Base-by-base conservation (phyloP, 2,329 filamentous ascomycete genomes). In the Curvularia hawaiiensis region DNA sequence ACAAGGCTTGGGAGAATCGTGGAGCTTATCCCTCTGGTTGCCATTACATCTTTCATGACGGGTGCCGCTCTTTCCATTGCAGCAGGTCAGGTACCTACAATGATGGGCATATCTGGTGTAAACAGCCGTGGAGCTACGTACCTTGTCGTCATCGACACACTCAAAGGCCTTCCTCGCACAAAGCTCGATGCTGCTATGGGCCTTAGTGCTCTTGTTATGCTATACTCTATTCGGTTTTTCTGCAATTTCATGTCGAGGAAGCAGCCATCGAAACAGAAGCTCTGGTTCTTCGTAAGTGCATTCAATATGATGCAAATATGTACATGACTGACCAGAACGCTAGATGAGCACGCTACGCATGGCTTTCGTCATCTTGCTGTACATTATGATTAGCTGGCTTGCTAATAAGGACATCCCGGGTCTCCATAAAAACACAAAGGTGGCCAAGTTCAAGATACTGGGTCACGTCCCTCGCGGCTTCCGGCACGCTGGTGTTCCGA, bases 1-100 rank as follows among this genome's bases (percentile, higher is more conserved):
- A 80, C 90, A 35, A 87, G 94, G 43, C 84, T 88, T 39, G 95
- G 95, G 10, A 96, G 92, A 85, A 89, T 99, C 45, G 92, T 98
- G 44, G 93, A 99, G 66, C 85, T 98, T 69, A 98, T 99, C 67
- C 91, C 95, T 1, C 84, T 98, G 53, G 89, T 92, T 1, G 91
- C 93, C 0, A 91, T 98, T 52, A 93, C 91, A 0, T 93, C 94
- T 3, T 99, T 97, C 82, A 98, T 98, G 92, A 98, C 95, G 0
- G 95, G 95, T 10, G 97, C 94, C 2, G 93, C 95, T 52, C 84
- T 99, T 75, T 96, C 86, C 68, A 98, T 99, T 71, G 88, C 86
- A 16, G 84, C 87, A 24, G 93, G 95, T 33, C 95, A 99, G 76
- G 83, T 97, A 5, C 89, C 91, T 1, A 84, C 84, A 2, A 79